Base-by-base conservation (phyloP, 2,329 filamentous ascomycete genomes). In the Cercospora canescens region DNA sequence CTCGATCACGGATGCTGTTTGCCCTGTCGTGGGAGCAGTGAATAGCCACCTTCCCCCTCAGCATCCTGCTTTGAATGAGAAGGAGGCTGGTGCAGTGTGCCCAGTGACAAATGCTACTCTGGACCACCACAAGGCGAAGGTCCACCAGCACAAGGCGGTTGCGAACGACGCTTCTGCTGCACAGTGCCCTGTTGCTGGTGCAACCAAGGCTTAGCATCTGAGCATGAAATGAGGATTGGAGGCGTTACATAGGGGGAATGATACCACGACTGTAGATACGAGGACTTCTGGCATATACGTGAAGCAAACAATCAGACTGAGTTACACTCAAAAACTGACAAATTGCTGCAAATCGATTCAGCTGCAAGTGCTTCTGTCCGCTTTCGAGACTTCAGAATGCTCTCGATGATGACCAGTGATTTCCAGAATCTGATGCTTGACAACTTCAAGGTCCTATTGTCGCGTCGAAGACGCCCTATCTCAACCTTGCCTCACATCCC, bases 91-190 rank as follows among this genome's bases (percentile, higher is more conserved):
- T 4, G 75, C 79, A 9, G 74, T 81, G 7, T 82, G 80, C 64
- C 80, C 80, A 0, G 76, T 82, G n/a, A 82, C 80, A 26, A 81
- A 81, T 70, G 80, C 80, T 6, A 80, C 74, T 6, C 74, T 82
- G 12, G 78, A 76, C 26, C 81, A 82, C 63, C 81, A 82, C 63
- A 76, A 79, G 75, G 71, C 74, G 7, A 82, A 81, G 73, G 78
- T 82, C 9, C 73, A 76, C 45, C 71, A 71, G 59, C 80, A 82
- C 59, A 80, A 80, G 9, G 75, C 69, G 52, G 79, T 82, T n/a
- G 65, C 76, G 45, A 73, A 75, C 4, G 77, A 78, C 16, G 75
- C 74, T n/a, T 68, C 77, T 21, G 79, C 73, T 1, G 71, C 74
- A 9, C 78, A 80, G 57, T 82, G 81, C 69, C 81, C 81, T 9